Evolutionary conservation across 2,329 filamentous ascomycete species (phyloP), one percentile per base, ranked within the genome.

Genomic region (Colletotrichum gigasporum): DNA sequence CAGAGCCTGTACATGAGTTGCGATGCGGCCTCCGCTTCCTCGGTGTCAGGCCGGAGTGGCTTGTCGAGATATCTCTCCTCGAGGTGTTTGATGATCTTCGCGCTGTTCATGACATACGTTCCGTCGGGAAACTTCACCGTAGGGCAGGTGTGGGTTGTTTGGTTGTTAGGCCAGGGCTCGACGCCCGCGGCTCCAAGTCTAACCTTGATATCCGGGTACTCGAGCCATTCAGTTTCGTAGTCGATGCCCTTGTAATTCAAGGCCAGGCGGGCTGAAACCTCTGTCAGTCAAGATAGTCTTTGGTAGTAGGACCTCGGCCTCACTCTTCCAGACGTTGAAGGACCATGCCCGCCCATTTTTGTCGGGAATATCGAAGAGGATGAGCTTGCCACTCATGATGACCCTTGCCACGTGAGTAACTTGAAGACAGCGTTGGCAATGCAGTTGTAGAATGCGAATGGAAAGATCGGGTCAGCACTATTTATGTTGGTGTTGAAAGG

Each of bases 311-410:
- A 6, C 20, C n/a, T n/a, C 7, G 26, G 26, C 6, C 71, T 70
- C 76, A 90, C 89, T 87, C 77, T 90, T 92, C 90, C 89, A 92
- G 1, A 90, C 85, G 72, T 92, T 93, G 45, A 86, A 76, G 1
- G 89, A 90, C 90, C 90, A 92, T 51, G 79, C 72, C 6, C 76
- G 76, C 35, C 78, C 74, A 14, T 78, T 78, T 16, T 78, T 45
- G 41, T 55, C 76, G 3, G 89, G 85, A 3, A 92, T 74, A 72
- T 92, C 90, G 68, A 87, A 91, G 2, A 92, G 73, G 8, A 85
- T 77, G 35, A 90, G 34, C n/a, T n/a, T n/a, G n/a, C n/a, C n/a
- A n/a, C n/a, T n/a, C n/a, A n/a, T n/a, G n/a, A n/a, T n/a, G n/a
- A n/a, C n/a, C n/a, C n/a, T n/a, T n/a, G n/a, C n/a, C n/a, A n/a